phyloP scores from a whole-genome alignment of 2,329 filamentous ascomycete genomes.

The Monilinia fructicola region DNA sequence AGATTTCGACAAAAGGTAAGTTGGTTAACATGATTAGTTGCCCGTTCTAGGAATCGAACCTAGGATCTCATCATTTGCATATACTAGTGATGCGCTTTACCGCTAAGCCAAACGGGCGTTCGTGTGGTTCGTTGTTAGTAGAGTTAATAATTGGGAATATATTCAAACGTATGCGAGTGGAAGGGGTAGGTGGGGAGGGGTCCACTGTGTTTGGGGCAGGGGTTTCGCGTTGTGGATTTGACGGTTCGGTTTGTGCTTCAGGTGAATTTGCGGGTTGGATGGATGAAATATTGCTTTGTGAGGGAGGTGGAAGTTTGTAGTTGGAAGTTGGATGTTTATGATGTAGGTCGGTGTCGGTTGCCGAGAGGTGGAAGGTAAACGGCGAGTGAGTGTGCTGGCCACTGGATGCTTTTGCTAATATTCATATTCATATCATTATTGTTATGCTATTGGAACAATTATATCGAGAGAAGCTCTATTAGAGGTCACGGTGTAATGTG shows the following conservation, averaged over 20 bases:
- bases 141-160: no score
- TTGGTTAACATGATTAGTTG: neutral
- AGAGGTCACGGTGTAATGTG: no score
- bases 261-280: no score
- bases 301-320: neutral
- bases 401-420: neutral
- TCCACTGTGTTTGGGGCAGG: no score
- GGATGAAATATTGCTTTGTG: no score
- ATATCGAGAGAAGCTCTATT: no score
- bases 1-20: no score
- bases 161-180: no score
- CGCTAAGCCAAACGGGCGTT: slow-evolving; percentile 22
- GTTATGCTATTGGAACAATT: no score
- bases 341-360: no score
- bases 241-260: no score
- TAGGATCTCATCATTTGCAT: slow-evolving; percentile 20
- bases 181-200: accelerated
- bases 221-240: no score
- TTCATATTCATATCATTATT: neutral
- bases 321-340: neutral
- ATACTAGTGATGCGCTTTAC: slow-evolving; percentile 22
- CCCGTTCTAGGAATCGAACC: slow-evolving; percentile 22
- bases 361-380: neutral
- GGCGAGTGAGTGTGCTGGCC: neutral
- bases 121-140: neutral